Conservation (phyloP, 352 stramenopile genomes). For the Globisporangium nagaii region DNA sequence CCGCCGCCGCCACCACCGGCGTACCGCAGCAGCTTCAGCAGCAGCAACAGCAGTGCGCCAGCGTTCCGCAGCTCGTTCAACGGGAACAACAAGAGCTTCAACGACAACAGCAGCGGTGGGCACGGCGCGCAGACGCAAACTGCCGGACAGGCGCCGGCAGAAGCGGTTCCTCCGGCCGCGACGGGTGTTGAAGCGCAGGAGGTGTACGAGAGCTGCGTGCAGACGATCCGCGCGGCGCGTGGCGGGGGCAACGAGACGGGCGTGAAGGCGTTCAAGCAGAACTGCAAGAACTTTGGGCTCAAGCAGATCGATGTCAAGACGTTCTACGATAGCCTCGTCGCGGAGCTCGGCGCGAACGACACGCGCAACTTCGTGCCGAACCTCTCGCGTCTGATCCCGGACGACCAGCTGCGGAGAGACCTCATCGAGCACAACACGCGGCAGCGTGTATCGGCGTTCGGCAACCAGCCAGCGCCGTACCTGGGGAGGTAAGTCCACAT, state of each 20-base stretch:
- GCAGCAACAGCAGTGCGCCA: neutral
- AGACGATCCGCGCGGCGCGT: constrained; percentile 40
- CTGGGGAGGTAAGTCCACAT: neutral
- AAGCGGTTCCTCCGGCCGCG: constrained; percentile 39
- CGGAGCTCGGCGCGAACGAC: constrained; percentile 35
- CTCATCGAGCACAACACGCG: constrained; percentile 49
- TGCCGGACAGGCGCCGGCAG: constrained; percentile 9
- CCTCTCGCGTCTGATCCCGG: constrained; percentile 45
- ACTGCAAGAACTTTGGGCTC: constrained; percentile 49
- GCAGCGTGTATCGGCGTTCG: constrained; percentile 13
- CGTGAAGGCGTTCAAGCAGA: constrained; percentile 60
- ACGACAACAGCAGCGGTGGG: constrained; percentile 4
- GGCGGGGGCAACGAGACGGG: constrained; percentile 49
- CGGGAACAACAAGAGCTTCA: constrained; percentile 8
- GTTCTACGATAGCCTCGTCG: constrained; percentile 51
- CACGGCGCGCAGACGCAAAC: constrained; percentile 10
- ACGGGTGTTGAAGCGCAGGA: constrained; percentile 47
- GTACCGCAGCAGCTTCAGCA: constrained; percentile 5
- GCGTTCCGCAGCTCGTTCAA: constrained; percentile 16
- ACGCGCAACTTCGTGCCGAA: constrained; percentile 37
- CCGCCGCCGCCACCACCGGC: neutral
- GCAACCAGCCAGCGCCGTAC: constrained; percentile 11
- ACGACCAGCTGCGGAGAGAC: constrained; percentile 40
- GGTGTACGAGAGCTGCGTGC: constrained; percentile 50
- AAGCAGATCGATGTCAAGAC: constrained; percentile 46